Base-by-base conservation (phyloP, 2,329 filamentous ascomycete species). In the Pleomassaria siparia region DNA sequence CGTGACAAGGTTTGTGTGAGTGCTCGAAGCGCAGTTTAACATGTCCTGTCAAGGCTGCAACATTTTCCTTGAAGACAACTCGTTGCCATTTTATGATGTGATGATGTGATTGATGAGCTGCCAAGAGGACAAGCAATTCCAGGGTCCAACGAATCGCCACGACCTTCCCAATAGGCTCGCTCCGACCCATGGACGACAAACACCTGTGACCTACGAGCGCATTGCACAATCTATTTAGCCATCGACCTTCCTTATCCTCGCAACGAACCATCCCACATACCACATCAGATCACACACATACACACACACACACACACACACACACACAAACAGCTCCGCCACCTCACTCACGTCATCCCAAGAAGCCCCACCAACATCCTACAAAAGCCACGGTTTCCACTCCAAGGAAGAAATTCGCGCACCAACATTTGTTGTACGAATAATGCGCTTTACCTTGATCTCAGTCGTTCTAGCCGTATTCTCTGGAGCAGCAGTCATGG, bases 371-470 rank as follows among this genome's bases (percentile, higher is more conserved):
- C n/a, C n/a, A n/a, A n/a, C n/a, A n/a, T n/a, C n/a, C n/a, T n/a
- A n/a, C n/a, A n/a, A n/a, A n/a, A n/a, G n/a, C n/a, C n/a, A n/a
- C n/a, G n/a, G n/a, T n/a, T n/a, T n/a, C n/a, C n/a, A n/a, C n/a
- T n/a, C n/a, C n/a, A n/a, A n/a, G n/a, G n/a, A n/a, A n/a, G n/a
- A n/a, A n/a, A n/a, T n/a, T n/a, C n/a, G n/a, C n/a, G n/a, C n/a
- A n/a, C n/a, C n/a, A n/a, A n/a, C n/a, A n/a, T n/a, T n/a, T n/a
- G n/a, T n/a, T n/a, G n/a, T n/a, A n/a, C n/a, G n/a, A n/a, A 28
- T 47, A 47, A 94, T 92, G 89, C 88, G 81, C 74, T 73, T 85
- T 59, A 68, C 80, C 50, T 62, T 86, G 58, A 66, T 81, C 53
- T 72, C 82, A 44, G 70, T 83, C 42, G 72, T 87, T 33, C 72